Conservation (phyloP, 805 yeast species). For the Candida nanaspora region DNA sequence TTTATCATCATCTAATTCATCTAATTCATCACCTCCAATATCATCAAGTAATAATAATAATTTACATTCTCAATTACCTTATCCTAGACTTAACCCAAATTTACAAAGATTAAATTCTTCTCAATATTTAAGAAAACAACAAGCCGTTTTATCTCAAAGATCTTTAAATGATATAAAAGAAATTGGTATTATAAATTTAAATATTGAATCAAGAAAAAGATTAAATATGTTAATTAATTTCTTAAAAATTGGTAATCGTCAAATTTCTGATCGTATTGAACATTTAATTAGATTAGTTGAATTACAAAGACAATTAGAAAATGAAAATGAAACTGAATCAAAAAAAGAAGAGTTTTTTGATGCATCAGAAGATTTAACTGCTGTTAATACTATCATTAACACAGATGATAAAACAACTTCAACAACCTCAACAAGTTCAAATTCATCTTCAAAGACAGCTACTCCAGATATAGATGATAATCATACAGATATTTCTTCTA, state of each 20-base stretch:
- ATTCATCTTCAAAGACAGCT: not conserved
- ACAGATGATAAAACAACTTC: slow-evolving; percentile 1
- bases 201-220: slow-evolving; percentile 65
- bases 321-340: not conserved
- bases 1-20: no score
- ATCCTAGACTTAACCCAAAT: not conserved
- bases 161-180: slow-evolving; percentile 27
- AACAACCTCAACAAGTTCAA: not conserved
- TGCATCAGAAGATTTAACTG: slow-evolving; percentile 3
- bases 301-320: slow-evolving; percentile 9
- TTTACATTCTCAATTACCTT: not conserved
- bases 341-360: slow-evolving; percentile 5
- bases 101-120: not conserved
- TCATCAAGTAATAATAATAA: no score
- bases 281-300: slow-evolving; percentile 33
- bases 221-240: slow-evolving; percentile 74
- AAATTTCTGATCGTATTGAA: slow-evolving; percentile 59
- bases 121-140: slow-evolving; percentile 14
- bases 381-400: not conserved
- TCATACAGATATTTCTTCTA: no score
- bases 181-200: slow-evolving; percentile 25
- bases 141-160: slow-evolving; percentile 22
- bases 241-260: slow-evolving; percentile 72
- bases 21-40: not conserved
- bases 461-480: not conserved